phyloP scores from a whole-genome alignment of 257 asterid genomes.

The Ocimum tenuiflorum region DNA sequence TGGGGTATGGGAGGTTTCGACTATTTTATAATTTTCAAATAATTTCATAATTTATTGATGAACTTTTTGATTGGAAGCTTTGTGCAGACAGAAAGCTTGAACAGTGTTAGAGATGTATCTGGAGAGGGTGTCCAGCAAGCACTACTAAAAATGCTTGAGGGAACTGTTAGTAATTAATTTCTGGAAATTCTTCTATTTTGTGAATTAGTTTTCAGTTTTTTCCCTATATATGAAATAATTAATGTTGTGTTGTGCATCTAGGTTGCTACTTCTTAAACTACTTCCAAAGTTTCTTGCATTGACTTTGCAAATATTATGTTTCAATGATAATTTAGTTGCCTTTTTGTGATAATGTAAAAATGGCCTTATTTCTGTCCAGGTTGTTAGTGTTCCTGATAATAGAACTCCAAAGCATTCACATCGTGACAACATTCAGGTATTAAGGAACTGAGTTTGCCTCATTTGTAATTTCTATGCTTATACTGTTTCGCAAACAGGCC shows the following conservation, averaged over 20 bases:
- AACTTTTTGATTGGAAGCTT: conserved; percentile 28
- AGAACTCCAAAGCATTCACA: conserved; percentile 55
- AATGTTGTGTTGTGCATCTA: conserved; percentile 1
- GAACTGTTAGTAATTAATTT: conserved; percentile 62
- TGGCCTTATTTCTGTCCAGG: conserved; percentile 29
- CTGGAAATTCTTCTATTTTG: neutral
- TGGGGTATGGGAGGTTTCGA: conserved; percentile 34
- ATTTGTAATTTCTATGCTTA: conserved; percentile 5
- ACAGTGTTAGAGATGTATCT: conserved; percentile 78
- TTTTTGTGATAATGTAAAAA: neutral
- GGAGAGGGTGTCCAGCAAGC: conserved; percentile 99
- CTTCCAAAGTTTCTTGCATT: conserved; percentile 13
- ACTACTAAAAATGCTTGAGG: conserved; percentile 89
- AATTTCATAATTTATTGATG: conserved; percentile 22
- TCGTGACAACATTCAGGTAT: conserved; percentile 72
- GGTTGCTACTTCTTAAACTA: conserved; percentile 3
- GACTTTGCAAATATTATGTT: neutral
- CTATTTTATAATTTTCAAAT: neutral
- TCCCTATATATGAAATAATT: neutral
- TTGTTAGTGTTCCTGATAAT: conserved; percentile 78
- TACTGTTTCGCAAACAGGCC: neutral
- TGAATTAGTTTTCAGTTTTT: conserved; percentile 8
- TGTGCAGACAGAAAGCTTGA: conserved; percentile 66
- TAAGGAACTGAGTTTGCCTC: conserved; percentile 12
- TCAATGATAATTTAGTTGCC: neutral